Evolutionary conservation across 768 basidiomycete genomes (phyloP).

Genomic region (Tephrocybe sp.): DNA sequence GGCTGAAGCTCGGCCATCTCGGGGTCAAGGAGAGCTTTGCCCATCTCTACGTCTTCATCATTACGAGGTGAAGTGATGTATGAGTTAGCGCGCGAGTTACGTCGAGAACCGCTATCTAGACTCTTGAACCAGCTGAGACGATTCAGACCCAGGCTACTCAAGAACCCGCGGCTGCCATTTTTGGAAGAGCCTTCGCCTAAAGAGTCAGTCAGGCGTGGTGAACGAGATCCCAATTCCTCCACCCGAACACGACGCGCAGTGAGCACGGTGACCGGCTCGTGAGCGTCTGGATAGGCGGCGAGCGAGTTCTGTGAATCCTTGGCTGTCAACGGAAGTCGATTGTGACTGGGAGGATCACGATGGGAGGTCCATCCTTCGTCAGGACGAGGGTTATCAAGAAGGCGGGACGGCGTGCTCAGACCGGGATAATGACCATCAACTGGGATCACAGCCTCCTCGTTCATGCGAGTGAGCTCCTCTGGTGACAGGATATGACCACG

Average conservation of each 20-base stretch:
- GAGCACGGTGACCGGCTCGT: constrained; percentile 48
- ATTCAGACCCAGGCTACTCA: constrained; percentile 44
- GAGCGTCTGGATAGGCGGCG: constrained; percentile 34
- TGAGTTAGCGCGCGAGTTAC: constrained; percentile 17
- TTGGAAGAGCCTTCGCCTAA: constrained; percentile 13
- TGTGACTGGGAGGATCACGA: too few species aligned
- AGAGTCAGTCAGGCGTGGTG: constrained; percentile 18
- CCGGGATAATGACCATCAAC: constrained; percentile 23
- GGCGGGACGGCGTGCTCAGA: constrained; percentile 30
- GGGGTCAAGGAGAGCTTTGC: constrained; percentile 34
- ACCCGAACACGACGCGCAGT: constrained; percentile 52
- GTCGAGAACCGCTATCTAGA: constrained; percentile 22
- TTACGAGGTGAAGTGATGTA: constrained; percentile 21
- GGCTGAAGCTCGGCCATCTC: constrained; percentile 24
- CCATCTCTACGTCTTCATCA: constrained; percentile 50
- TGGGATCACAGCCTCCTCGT: constrained; percentile 33
- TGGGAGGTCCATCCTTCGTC: constrained; percentile 14
- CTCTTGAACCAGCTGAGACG: constrained; percentile 63
- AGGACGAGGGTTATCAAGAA: constrained; percentile 32
- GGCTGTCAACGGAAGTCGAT: too few species aligned
- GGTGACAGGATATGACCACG: constrained; percentile 35
- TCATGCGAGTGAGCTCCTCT: constrained; percentile 35
- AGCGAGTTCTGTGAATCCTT: constrained; percentile 32
- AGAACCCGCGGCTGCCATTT: constrained; percentile 22
- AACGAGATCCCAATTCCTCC: constrained; percentile 34